Evolutionary conservation across 306 rosid species (phyloP), one percentile per base, ranked within the genome.

Genomic region (Phaseolus lunatus): DNA sequence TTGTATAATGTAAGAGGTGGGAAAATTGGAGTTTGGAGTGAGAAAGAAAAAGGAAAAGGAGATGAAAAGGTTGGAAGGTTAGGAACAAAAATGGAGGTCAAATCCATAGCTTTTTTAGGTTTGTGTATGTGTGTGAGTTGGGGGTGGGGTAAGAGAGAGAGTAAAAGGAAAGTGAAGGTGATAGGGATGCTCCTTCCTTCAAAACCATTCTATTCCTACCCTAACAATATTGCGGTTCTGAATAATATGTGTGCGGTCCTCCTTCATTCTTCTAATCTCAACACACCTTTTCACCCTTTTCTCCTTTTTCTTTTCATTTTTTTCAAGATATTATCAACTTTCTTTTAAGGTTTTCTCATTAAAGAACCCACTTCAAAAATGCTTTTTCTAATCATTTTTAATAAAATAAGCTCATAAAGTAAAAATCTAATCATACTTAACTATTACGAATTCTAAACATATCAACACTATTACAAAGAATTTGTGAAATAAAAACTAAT

Each of bases 81-180:
- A 80, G 70, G 35, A 90, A 89, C 96, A 89, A 89, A 89, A 47
- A n/a, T 76, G 80, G 72, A 72, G 16, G 87, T 88, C 93, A 85
- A 84, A 90, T 93, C 96, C 33, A 59, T 16, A 7, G 83, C 92
- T 88, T 89, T 87, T 87, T 87, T 66, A 50, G 43, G 57, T 77
- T 73, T 86, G 31, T 70, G 44, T 61, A 50, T 35, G 43, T 47
- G 59, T 9, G 44, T 37, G 43, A 0, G 23, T 43, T 8, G 37
- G 9, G 9, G 1, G 67, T 58, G 76, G 77, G 83, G 61, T 61
- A 67, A 9, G 53, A 61, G 68, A 45, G 45, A 31, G 77, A 83
- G 56, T 75, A 81, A 82, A 78, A 79, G 79, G 47, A 85, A 39
- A 14, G 63, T 78, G 84, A 85, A 2, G 4, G 4, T 74, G 88